These are phyloP conservation scores for Plasmodium coatneyi DNA, from an alignment of 169 alveolate species.

Conservation along the genomic window DNA sequence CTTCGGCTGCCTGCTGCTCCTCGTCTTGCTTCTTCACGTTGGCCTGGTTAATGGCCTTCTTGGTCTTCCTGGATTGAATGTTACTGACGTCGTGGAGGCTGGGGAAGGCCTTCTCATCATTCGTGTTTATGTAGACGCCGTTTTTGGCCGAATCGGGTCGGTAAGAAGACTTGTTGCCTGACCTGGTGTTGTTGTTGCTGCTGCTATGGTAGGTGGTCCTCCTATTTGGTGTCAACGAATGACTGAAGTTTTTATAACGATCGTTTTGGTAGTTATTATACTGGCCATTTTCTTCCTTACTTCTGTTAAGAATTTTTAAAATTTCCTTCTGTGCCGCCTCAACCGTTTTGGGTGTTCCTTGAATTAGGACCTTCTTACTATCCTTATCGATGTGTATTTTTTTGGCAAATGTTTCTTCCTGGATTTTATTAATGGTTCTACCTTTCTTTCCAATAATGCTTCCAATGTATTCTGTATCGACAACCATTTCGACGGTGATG, in stretches of 20 bases:
- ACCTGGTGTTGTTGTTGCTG: slow-evolving; percentile 8
- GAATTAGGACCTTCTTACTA: slow-evolving; percentile 42
- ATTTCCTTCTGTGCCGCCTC: slow-evolving; percentile 68
- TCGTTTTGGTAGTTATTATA: neutral
- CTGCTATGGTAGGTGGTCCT: neutral
- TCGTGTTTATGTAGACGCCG: slow-evolving; percentile 55
- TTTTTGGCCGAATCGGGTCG: slow-evolving; percentile 17
- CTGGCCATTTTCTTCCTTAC: slow-evolving; percentile 30
- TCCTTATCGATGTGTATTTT: slow-evolving; percentile 67
- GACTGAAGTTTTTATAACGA: slow-evolving; percentile 3
- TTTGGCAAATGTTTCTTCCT: slow-evolving; percentile 65
- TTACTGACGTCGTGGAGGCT: slow-evolving; percentile 71
- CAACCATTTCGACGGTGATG: slow-evolving; percentile 60
- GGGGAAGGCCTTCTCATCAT: slow-evolving; percentile 70
- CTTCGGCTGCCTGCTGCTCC: neutral
- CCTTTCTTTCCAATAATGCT: slow-evolving; percentile 69
- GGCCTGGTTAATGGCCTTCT: slow-evolving; percentile 39
- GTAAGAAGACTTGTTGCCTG: neutral
- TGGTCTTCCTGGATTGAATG: slow-evolving; percentile 44
- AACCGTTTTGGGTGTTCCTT: slow-evolving; percentile 53
- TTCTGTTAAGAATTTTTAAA: slow-evolving; percentile 29
- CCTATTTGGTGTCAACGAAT: slow-evolving; percentile 14
- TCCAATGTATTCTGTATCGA: slow-evolving; percentile 69
- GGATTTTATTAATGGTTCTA: slow-evolving; percentile 66
- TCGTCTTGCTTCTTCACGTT: slow-evolving; percentile 10